Percentiles rank a stretch among this genome's conserved stretches.
These are phyloP conservation scores for Lepiota brunneoincarnata DNA, from an alignment of 768 basidiomycete genomes.

Conservation along the genomic window DNA sequence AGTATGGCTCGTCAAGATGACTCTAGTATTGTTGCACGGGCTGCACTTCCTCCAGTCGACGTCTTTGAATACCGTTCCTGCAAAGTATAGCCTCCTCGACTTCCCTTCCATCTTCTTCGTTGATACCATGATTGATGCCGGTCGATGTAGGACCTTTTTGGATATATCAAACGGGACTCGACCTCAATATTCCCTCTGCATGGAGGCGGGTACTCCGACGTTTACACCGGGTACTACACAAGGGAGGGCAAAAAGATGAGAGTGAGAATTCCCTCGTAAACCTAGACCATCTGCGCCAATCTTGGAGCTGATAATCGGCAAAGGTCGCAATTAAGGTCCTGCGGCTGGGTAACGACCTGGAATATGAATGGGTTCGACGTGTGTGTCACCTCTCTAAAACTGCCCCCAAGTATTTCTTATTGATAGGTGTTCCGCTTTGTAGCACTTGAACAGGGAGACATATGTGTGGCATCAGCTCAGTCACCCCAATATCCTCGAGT, in stretches of 20 bases:
- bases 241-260: not conserved
- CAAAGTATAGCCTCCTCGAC: too few species aligned
- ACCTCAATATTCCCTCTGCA: slow-evolving; percentile 1
- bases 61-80: too few species aligned
- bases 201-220: slow-evolving; percentile 15
- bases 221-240: slow-evolving; percentile 10
- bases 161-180: not conserved
- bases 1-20: too few species aligned
- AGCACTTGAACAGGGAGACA: slow-evolving; percentile 17
- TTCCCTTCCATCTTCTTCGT: too few species aligned
- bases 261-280: too few species aligned
- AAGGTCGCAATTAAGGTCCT: slow-evolving; percentile 19
- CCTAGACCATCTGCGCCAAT: too few species aligned
- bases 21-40: too few species aligned
- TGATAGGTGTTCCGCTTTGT: not conserved
- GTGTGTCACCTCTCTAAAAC: not conserved
- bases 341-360: not conserved
- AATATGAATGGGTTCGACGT: not conserved
- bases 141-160: slow-evolving; percentile 14
- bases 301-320: not conserved
- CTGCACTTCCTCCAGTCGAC: too few species aligned
- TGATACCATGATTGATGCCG: not conserved
- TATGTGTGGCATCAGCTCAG: slow-evolving; percentile 14
- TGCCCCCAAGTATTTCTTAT: not conserved
- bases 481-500: slow-evolving; percentile 17